phyloP scores from a whole-genome alignment of 192 early-diverging fungal genomes.

The Mortierella antarctica region DNA sequence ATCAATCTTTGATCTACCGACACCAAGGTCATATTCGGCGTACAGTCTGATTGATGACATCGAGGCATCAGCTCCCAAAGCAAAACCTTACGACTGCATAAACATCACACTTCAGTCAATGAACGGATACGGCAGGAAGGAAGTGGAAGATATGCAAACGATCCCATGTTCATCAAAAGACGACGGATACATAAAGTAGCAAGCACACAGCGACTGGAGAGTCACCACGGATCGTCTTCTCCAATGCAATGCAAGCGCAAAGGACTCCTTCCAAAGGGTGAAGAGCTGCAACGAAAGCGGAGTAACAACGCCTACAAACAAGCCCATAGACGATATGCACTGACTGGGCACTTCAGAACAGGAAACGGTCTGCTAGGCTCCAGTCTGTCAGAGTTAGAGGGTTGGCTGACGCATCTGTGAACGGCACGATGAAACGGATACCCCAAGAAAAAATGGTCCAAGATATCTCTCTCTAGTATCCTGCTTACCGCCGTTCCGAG shows the following conservation, averaged over 20 bases:
- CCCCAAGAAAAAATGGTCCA: conserved; percentile 33
- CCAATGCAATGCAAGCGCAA: conserved; percentile 15
- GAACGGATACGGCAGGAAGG: too few relatives aligned
- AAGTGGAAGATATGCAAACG: too few relatives aligned
- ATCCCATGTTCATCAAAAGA: conserved; percentile 18
- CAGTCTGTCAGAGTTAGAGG: conserved; percentile 15
- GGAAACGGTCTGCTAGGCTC: conserved; percentile 20
- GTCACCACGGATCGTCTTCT: conserved; percentile 33
- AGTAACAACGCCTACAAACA: conserved; percentile 10
- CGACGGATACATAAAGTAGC: conserved; percentile 16
- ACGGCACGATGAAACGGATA: conserved; percentile 23
- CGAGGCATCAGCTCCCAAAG: too few relatives aligned
- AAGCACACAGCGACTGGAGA: conserved; percentile 36
- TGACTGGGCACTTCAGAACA: conserved; percentile 28
- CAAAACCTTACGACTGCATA: too few relatives aligned
- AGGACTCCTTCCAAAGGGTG: conserved; percentile 23
- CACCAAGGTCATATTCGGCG: too few relatives aligned
- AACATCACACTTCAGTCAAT: too few relatives aligned
- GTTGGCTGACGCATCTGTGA: conserved; percentile 25
- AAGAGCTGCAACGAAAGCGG: conserved; percentile 32
- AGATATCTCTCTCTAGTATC: too few relatives aligned
- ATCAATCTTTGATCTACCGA: too few relatives aligned
- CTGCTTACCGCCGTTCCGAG: too few relatives aligned
- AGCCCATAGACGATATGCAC: conserved; percentile 17
- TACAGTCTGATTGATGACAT: too few relatives aligned